Evolutionary conservation across 192 early-diverging fungal species (phyloP).

Genomic region (Spizellomyces sp.): DNA sequence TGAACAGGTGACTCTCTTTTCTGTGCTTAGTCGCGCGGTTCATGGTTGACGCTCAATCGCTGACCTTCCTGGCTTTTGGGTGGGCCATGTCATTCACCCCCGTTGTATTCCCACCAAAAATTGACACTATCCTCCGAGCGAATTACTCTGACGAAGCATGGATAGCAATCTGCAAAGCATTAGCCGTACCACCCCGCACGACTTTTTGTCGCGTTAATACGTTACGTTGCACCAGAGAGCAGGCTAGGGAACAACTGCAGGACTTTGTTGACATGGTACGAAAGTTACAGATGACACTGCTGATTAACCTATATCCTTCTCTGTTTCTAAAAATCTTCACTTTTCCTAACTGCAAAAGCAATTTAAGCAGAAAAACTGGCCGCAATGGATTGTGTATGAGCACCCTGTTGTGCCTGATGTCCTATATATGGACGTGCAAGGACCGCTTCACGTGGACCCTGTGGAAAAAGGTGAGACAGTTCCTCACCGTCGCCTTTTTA

Average conservation of each 20-base stretch:
- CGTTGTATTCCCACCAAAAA: not conserved
- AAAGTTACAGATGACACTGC: not conserved
- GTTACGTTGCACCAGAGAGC: not conserved
- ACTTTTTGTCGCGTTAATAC: slow-evolving; percentile 25
- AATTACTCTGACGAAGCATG: not conserved
- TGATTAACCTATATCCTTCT: not conserved
- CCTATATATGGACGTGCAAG: slow-evolving; percentile 8
- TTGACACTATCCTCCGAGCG: not conserved
- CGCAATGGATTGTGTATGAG: not conserved
- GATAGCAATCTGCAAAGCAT: slow-evolving; percentile 9
- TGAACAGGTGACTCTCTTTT: no score
- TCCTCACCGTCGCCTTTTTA: no score
- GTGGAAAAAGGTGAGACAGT: slow-evolving; percentile 1
- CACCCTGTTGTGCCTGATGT: slow-evolving; percentile 18
- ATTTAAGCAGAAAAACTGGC: slow-evolving; percentile 18
- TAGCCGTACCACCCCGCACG: slow-evolving; percentile 6
- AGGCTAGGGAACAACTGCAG: slow-evolving; percentile 2
- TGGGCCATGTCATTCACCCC: no score
- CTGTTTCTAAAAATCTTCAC: no score
- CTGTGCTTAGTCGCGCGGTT: no score
- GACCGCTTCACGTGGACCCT: slow-evolving; percentile 11
- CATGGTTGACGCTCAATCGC: no score
- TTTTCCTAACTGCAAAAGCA: not conserved
- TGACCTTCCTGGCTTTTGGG: no score
- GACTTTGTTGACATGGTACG: slow-evolving; percentile 10